Percentiles rank a stretch among this genome's conserved stretches.
These are phyloP conservation scores for Cercospora beticola DNA, from an alignment of 2,329 filamentous ascomycete genomes.

Conservation along the genomic window DNA sequence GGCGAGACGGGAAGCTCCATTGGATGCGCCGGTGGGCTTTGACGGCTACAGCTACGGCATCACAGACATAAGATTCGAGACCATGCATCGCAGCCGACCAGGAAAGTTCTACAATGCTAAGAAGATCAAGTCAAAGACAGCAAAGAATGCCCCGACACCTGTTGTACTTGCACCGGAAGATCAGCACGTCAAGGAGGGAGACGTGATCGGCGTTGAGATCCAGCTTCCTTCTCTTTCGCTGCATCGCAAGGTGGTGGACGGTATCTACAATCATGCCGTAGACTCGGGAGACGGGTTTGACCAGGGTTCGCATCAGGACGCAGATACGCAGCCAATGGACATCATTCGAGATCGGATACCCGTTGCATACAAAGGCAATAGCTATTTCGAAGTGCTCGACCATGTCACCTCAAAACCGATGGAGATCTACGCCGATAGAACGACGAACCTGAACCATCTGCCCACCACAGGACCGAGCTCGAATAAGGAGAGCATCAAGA, in stretches of 20 bases:
- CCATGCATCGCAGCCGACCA: slow-evolving; percentile 90
- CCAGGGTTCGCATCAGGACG: slow-evolving; percentile 21
- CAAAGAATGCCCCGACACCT: slow-evolving; percentile 42
- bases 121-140: slow-evolving; percentile 39
- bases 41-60: slow-evolving; percentile 93
- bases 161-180: slow-evolving; percentile 45
- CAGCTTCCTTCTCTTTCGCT: slow-evolving; percentile 80
- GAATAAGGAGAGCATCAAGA: slow-evolving; percentile 48
- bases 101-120: slow-evolving; percentile 68
- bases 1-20: slow-evolving; percentile 73
- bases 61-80: slow-evolving; percentile 84
- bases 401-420: slow-evolving; percentile 86
- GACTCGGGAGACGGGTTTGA: slow-evolving; percentile 63
- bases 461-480: slow-evolving; percentile 46
- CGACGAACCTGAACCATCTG: slow-evolving; percentile 60
- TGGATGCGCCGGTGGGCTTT: slow-evolving; percentile 82
- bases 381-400: slow-evolving; percentile 91
- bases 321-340: slow-evolving; percentile 59
- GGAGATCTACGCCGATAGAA: slow-evolving; percentile 60
- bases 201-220: slow-evolving; percentile 92
- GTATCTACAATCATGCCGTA: slow-evolving; percentile 81
- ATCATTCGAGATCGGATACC: slow-evolving; percentile 94
- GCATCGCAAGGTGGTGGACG: slow-evolving; percentile 84
- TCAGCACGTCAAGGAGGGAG: slow-evolving; percentile 80
- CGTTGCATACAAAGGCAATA: slow-evolving; percentile 88